phyloP scores from a whole-genome alignment of 305 asterid species.

The Fraxinus sp. region DNA sequence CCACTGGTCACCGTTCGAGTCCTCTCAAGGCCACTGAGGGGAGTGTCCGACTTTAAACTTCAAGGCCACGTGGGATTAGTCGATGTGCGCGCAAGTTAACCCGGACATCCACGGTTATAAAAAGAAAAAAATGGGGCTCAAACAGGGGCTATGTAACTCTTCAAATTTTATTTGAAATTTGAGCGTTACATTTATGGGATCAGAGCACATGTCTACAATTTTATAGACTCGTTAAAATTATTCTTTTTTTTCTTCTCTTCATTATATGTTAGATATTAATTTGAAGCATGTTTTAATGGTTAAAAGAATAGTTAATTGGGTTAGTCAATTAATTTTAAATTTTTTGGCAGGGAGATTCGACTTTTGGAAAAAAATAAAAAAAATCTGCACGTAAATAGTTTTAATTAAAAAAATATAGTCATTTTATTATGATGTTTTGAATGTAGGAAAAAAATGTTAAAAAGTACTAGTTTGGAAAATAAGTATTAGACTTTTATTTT shows the following conservation, averaged over 20 bases:
- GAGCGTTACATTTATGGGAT: not conserved
- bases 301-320: not conserved
- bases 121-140: not conserved
- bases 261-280: not conserved
- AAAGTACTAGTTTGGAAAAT: too few species aligned
- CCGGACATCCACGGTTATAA: too few species aligned
- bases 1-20: too few species aligned
- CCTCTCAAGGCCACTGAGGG: too few species aligned
- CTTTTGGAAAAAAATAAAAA: not conserved
- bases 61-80: too few species aligned
- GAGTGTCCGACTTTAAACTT: too few species aligned
- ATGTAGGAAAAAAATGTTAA: not conserved
- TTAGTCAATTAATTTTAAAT: not conserved
- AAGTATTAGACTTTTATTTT: too few species aligned
- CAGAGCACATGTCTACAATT: not conserved
- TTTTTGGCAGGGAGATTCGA: not conserved
- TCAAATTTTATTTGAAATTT: not conserved
- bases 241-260: not conserved
- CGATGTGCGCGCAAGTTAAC: too few species aligned
- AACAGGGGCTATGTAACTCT: not conserved
- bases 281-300: not conserved
- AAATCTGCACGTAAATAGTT: not conserved
- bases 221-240: not conserved
- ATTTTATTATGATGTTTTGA: not conserved
- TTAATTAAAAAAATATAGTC: not conserved